Evolutionary conservation across 768 basidiomycete genomes (phyloP).

Genomic region (Amanita exitialis): DNA sequence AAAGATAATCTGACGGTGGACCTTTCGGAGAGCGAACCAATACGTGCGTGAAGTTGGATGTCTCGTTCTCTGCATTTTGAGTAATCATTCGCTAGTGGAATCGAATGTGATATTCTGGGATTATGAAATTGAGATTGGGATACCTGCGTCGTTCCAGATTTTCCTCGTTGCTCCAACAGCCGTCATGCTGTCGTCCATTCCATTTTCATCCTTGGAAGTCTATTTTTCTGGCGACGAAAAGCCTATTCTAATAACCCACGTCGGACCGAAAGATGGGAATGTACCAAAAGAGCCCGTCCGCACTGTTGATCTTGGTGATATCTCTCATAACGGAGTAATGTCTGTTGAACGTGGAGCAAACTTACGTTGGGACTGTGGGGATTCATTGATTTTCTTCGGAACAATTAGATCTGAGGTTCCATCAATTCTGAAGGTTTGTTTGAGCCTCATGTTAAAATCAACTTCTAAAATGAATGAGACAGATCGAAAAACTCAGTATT

Average conservation of each 20-base stretch:
- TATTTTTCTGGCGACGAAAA: conserved; percentile 38
- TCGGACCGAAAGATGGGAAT: conserved; percentile 11
- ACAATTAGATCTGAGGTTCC: conserved; percentile 42
- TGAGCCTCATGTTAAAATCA: neutral
- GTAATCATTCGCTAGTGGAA: conserved; percentile 37
- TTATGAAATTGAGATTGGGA: conserved; percentile 46
- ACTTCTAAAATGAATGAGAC: conserved; percentile 6
- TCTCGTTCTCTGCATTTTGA: neutral
- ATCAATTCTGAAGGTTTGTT: conserved; percentile 41
- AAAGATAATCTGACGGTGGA: conserved; percentile 53
- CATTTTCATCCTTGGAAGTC: conserved; percentile 52
- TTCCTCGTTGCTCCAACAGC: conserved; percentile 41
- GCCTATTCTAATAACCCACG: conserved; percentile 45
- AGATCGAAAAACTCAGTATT: conserved; percentile 38
- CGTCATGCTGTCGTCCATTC: conserved; percentile 42
- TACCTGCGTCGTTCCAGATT: conserved; percentile 67
- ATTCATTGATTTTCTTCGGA: conserved; percentile 51
- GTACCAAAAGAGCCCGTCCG: conserved; percentile 18
- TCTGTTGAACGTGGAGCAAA: conserved; percentile 22
- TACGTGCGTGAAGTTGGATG: conserved; percentile 34
- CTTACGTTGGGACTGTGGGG: conserved; percentile 50
- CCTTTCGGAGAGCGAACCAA: conserved; percentile 48
- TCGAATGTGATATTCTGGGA: conserved; percentile 66
- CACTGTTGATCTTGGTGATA: conserved; percentile 36
- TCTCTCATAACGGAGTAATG: conserved; percentile 14